Evolutionary conservation across 2,329 filamentous ascomycete species (phyloP), one percentile per base, ranked within the genome.

Genomic region (Sporothrix globosa): DNA sequence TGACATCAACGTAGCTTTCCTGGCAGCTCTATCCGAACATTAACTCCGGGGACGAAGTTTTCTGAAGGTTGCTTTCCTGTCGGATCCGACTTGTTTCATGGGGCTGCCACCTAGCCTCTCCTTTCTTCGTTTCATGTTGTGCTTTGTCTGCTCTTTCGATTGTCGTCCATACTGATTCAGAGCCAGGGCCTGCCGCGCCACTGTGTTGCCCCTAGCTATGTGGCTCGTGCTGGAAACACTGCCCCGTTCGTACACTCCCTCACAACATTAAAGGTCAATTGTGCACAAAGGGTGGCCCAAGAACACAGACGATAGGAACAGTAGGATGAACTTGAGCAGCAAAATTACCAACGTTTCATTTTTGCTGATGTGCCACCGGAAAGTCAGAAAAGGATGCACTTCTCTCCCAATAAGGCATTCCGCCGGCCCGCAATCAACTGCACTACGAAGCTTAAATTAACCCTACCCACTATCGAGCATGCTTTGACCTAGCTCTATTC

Each of bases 161-260:
- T 46, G 41, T 14, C 50, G 50, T n/a, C 50, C n/a, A 52, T 52
- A 53, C n/a, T 53, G n/a, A n/a, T 53, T n/a, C 11, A 21, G 50
- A n/a, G 50, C 21, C n/a, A 53, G 50, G 50, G 50, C 21, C 50
- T 53, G 50, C n/a, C 24, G 50, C 50, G 50, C 50, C 50, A 53
- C 50, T 24, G 50, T 53, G 24, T 53, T n/a, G 13, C n/a, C 50
- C 50, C 50, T 53, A 53, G 50, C 24, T 53, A 21, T 53, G 50
- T 53, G n/a, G 50, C 50, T 53, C 50, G 50, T 53, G n/a, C 50
- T 53, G 7, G 50, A 53, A 53, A 24, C 50, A 24, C 50, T 52
- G 13, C n/a, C n/a, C 50, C 21, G n/a, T 53, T 21, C 13, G 21
- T 21, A 53, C 50, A n/a, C 50, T 53, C 50, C 9, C 50, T 24